Evolutionary conservation across 495 filamentous ascomycete genomes (phyloP), one percentile per base, ranked within the genome.

Genomic region (Xylaria grammica): DNA sequence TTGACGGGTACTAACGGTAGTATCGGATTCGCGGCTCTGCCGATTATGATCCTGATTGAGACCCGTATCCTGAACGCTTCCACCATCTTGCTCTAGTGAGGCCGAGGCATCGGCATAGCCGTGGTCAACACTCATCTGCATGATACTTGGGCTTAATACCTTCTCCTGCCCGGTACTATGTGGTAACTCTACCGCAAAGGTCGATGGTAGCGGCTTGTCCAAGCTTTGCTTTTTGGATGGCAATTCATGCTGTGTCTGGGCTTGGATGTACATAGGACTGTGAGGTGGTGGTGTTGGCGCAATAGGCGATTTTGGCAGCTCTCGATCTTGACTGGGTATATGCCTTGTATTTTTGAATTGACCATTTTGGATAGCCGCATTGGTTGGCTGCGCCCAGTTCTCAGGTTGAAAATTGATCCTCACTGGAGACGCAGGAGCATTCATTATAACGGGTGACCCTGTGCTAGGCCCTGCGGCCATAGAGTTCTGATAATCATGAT

Each of bases 11-110:
- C 80, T 82, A 7, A 69, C 75, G 19, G 79, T 81, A 0, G 79
- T 68, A 54, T 81, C 78, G 19, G 81, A 82, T 64, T 84, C 81
- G 19, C 81, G 71, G 56, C 81, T 84, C 54, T 79, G 78, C 27
- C 81, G 72, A 54, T 80, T 77, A 27, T 70, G 63, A 50, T 74
- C 76, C 52, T 76, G 67, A 53, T 67, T 69, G 19, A 64, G 71
- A 29, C 71, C 63, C 34, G 67, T 65, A 46, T 72, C 75, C 36
- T 72, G 71, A 40, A 75, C 61, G 46, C 75, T 80, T 52, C 70
- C 27, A 34, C 71, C 64, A 27, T 78, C 76, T 22, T 69, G 60
- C 15, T 80, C 77, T 20, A 64, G 62, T 6, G 51, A 53, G 51
- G 26, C 65, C 55, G 58, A 63, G 46, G 30, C 44, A 48, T 65